Evolutionary conservation across 2,329 filamentous ascomycete species (phyloP), one percentile per base, ranked within the genome.

Genomic region (Epicoccum nigrum): DNA sequence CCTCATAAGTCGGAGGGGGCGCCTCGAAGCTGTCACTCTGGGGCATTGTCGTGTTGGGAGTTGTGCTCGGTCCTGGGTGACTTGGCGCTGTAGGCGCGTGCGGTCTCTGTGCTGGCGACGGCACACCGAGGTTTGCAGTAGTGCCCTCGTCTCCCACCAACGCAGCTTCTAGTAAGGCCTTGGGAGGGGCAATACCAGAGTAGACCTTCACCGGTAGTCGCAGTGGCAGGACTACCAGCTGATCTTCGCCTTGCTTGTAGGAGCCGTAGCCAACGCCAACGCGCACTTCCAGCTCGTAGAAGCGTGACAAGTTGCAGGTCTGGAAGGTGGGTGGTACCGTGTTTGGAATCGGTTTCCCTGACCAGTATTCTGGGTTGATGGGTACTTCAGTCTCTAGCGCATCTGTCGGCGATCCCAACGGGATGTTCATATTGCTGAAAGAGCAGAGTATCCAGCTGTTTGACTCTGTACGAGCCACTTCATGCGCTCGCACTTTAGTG

Each of bases 1-100:
- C 92, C 74, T 96, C 92, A 68, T 97, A 97, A 65, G 90, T 96
- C 7, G 92, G 92, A 15, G 93, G 92, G n/a, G 91, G 90, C 30
- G 45, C 51, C 35, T 54, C 51, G 30, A 34, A 55, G 31, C 55
- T 40, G 12, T 56, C 55, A 30, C 40, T 54, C 8, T 47, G 49
- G 8, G 44, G 49, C 28, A 42, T 41, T 19, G 32, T 23, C 38
- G 42, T 46, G 25, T 54, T 57, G 12, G 41, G 34, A 40, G 51
- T 49, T 19, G 52, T 51, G 17, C 60, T 48, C 25, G 65, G 64
- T 4, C 44, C 60, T 27, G 58, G 54, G 32, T 67, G 52, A 30
- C 62, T 56, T 21, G 65, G 61, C 16, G 59, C 60, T 6, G 62
- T 62, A n/a, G 68, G 67, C 19, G 61, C 63, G 35, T 63, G 61